Base-by-base conservation (phyloP, 208 protist species). In the Novymonas esmeraldas region DNA sequence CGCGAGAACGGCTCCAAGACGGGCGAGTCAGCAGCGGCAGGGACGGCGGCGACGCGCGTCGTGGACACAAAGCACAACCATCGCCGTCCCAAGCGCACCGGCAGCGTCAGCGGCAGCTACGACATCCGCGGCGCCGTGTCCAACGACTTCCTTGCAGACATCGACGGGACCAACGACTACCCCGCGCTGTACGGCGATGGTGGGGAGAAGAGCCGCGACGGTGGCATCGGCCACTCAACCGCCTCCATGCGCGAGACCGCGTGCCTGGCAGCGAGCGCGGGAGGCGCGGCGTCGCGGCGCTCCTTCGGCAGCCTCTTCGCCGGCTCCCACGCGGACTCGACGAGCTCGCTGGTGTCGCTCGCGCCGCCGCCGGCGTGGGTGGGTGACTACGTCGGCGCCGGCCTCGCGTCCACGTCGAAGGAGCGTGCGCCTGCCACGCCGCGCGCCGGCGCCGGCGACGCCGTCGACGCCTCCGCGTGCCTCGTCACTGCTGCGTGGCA, bases 281-380 rank as follows among this genome's bases (percentile, higher is more conserved):
- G 39, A 26, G 34, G 26, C 16, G 56, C 6, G 22, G 56, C 11
- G n/a, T 18, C 31, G 39, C 24, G 14, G 38, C 20, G 18, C 56
- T 48, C 56, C 39, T 61, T 61, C 2, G 56, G 56, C 16, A 61
- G 56, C 26, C 16, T 61, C 56, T 61, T 61, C 56, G 36, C 36
- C 24, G 38, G 9, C 16, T 61, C 39, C 11, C 33, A 4, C 22
- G 3, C 36, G 14, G 7, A 1, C n/a, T 61, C 56, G 20, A 26
- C 29, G 3, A 7, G n/a, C 22, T 29, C 26, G n/a, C n/a, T n/a
- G 26, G 24, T 5, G 26, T 49, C 52, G 36, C 14, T 18, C 7
- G n/a, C 56, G 26, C 39, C 33, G 3, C 36, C 14, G 24, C 22
- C 26, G 11, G 13, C 36, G 14, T 44, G 56, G 39, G 33, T 48